Conservation (phyloP, 805 yeast species). For the Starmera amethionina region DNA sequence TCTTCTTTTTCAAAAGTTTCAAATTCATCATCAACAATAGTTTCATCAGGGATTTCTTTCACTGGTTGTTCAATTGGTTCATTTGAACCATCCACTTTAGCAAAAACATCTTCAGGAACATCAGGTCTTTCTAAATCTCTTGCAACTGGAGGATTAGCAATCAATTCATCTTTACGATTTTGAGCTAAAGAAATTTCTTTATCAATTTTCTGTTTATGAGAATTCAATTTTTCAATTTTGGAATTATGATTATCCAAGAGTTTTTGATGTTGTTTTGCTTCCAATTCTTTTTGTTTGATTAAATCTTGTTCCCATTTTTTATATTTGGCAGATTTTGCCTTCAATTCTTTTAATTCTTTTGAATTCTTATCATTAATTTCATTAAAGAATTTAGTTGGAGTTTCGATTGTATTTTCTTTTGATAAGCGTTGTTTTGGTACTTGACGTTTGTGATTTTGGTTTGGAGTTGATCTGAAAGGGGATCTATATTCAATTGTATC, state of each 20-base stretch:
- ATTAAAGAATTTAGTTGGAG: constrained; percentile 4
- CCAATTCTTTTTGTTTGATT: constrained; percentile 4
- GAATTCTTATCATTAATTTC: constrained; percentile 9
- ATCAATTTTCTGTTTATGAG: constrained; percentile 6
- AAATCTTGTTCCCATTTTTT: constrained; percentile 7
- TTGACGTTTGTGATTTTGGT: background rate
- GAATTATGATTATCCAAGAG: constrained; percentile 3
- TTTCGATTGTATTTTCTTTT: background rate
- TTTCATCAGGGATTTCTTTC: background rate
- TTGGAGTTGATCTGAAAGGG: constrained; percentile 5
- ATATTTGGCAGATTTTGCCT: constrained; percentile 7
- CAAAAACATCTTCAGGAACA: constrained; percentile 1
- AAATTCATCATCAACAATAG: background rate
- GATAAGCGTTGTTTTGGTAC: background rate
- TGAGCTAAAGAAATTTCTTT: constrained; percentile 2
- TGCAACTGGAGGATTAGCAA: background rate
- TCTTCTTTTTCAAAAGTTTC: background rate
- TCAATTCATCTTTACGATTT: background rate
- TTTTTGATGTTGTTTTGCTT: constrained; percentile 1
- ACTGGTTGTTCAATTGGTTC: background rate
- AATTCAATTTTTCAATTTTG: constrained; percentile 4
- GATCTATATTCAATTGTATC: constrained; percentile 4
- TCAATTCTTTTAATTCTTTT: constrained; percentile 8
- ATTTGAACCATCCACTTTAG: constrained; percentile 1
- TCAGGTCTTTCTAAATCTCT: constrained; percentile 1